Evolutionary conservation across 352 stramenopile genomes (phyloP).

Genomic region (Phytophthora hybrid): DNA sequence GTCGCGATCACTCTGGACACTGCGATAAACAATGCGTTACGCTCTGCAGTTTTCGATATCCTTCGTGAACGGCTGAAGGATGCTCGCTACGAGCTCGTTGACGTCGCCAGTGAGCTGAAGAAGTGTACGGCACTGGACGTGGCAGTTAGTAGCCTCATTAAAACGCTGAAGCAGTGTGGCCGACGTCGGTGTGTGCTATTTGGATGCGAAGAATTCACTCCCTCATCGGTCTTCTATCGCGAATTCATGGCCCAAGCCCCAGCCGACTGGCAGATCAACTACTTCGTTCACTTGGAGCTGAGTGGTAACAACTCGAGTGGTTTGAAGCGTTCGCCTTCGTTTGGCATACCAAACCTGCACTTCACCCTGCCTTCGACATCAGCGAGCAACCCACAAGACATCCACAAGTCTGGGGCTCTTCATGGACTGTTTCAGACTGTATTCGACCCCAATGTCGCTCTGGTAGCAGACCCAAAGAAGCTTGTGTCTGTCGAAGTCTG

Average conservation of each 20-base stretch:
- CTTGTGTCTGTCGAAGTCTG: slow-evolving; percentile 12
- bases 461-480: slow-evolving; percentile 35
- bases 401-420: slow-evolving; percentile 12
- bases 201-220: slow-evolving; percentile 30
- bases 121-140: slow-evolving; percentile 1
- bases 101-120: slow-evolving; percentile 32
- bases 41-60: slow-evolving; percentile 13
- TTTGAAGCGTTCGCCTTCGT: neutral
- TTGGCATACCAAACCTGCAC: slow-evolving; percentile 26
- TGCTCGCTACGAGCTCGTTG: slow-evolving; percentile 44
- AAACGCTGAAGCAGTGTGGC: slow-evolving; percentile 26
- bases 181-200: slow-evolving; percentile 41
- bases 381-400: neutral
- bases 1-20: slow-evolving; percentile 34
- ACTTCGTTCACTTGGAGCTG: slow-evolving; percentile 24
- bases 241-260: slow-evolving; percentile 30
- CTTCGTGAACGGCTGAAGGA: slow-evolving; percentile 22
- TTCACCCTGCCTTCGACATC: slow-evolving; percentile 7
- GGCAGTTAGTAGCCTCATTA: slow-evolving; percentile 22
- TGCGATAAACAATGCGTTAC: neutral
- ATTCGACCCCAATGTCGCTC: slow-evolving; percentile 47
- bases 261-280: slow-evolving; percentile 34
- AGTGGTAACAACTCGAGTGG: neutral
- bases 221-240: slow-evolving; percentile 18
- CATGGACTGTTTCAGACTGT: slow-evolving; percentile 36